Evolutionary conservation across 306 rosid genomes (phyloP).

Genomic region (Ormosia emarginata): DNA sequence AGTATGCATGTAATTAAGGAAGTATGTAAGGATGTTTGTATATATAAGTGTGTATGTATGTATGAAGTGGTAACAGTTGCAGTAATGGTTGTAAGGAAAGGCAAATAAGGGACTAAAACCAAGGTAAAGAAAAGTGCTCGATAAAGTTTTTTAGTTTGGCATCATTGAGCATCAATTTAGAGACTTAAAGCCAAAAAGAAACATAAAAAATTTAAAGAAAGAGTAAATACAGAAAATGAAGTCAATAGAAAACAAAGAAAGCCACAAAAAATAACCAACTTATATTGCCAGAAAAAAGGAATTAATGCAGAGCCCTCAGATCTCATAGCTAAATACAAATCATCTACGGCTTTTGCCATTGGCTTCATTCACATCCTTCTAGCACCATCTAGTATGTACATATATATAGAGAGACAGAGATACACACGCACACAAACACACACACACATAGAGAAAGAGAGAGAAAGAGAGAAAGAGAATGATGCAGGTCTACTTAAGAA

Average conservation of each 20-base stretch:
- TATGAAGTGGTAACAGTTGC: too few species aligned
- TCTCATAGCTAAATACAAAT: conserved; percentile 27
- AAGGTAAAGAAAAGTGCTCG: too few species aligned
- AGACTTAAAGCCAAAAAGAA: background rate
- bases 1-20: too few species aligned
- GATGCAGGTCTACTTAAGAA: conserved; percentile 24
- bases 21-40: too few species aligned
- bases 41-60: too few species aligned
- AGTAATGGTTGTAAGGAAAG: too few species aligned
- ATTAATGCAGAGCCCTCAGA: conserved; percentile 30
- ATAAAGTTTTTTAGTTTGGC: background rate
- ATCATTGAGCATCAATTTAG: background rate
- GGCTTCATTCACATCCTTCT: conserved; percentile 27
- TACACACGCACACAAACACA: background rate
- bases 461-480: background rate
- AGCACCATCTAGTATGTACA: background rate
- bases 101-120: too few species aligned
- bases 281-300: background rate
- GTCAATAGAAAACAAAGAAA: too few species aligned
- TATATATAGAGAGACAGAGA: background rate
- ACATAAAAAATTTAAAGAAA: background rate
- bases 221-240: too few species aligned
- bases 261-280: background rate
- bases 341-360: conserved; percentile 10
- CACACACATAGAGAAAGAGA: background rate